Conservation (phyloP, 257 asterid genomes). For the Gentiana straminea region DNA sequence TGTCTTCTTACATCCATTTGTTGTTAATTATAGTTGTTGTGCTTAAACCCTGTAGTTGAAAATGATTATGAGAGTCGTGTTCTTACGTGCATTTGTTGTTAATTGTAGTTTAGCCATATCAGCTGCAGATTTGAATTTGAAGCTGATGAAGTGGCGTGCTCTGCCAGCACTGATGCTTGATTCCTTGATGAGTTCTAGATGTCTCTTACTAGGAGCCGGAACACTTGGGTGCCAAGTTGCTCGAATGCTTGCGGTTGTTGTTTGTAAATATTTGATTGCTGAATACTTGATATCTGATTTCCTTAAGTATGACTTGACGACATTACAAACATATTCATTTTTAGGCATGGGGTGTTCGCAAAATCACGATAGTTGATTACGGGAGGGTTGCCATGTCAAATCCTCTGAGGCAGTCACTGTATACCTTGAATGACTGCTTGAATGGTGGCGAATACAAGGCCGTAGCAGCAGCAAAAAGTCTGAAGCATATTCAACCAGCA, state of each 20-base stretch:
- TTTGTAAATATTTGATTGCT: background rate
- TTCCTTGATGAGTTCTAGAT: slow-evolving; percentile 49
- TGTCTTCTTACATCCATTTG: slow-evolving; percentile 9
- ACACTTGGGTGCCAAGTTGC: slow-evolving; percentile 99
- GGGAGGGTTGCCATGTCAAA: slow-evolving; percentile 96
- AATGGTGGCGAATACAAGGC: slow-evolving; percentile 94
- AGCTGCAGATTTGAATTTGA: slow-evolving; percentile 97
- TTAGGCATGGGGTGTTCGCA: slow-evolving; percentile 97
- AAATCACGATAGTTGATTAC: slow-evolving; percentile 73
- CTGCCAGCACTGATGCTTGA: slow-evolving; percentile 69
- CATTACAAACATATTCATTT: slow-evolving; percentile 4
- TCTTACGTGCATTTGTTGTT: slow-evolving; percentile 9
- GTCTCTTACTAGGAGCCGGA: slow-evolving; percentile 95
- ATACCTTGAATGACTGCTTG: slow-evolving; percentile 72
- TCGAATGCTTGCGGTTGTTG: slow-evolving; percentile 91
- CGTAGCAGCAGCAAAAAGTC: slow-evolving; percentile 70
- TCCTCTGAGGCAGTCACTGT: slow-evolving; percentile 89
- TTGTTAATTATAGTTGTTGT: slow-evolving; percentile 17
- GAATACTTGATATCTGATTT: slow-evolving; percentile 1
- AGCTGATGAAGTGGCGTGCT: slow-evolving; percentile 96
- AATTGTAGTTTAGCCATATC: slow-evolving; percentile 65
- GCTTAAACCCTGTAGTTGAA: slow-evolving; percentile 6
- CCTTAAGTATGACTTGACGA: background rate
- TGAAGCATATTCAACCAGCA: slow-evolving; percentile 71
- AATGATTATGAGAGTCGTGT: slow-evolving; percentile 7